Base-by-base conservation (phyloP, 2,329 filamentous ascomycete species). In the Rosellinia necatrix region DNA sequence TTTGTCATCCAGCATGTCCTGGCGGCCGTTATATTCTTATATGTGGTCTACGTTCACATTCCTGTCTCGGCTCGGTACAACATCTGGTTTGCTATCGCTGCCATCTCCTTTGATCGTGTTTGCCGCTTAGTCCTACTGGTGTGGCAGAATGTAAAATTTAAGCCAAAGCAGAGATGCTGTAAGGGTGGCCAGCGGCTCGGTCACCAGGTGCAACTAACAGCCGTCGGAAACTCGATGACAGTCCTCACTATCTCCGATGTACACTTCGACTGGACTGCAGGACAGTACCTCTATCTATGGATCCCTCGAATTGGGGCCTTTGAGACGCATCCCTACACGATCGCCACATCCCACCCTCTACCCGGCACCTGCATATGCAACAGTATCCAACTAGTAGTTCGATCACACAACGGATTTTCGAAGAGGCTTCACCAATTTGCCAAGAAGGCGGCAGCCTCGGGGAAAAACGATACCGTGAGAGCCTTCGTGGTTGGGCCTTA, bases 1-100 rank as follows among this genome's bases (percentile, higher is more conserved):
- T 91, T 90, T 67, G 81, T 90, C 13, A 63, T 84, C 3, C 88
- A 91, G 70, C 88, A 91, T 67, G 73, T 90, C 22, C 68, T 82
- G 13, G 81, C 84, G 3, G 85, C 85, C 53, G 76, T 81, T 25
- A 66, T 86, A 21, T 81, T 90, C 64, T 72, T 89, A 32, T 87
- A 82, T 73, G 75, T 88, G 35, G 70, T 89, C 8, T 84, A 86
- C 64, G 72, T 80, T 32, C 87, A 91, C 67, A 79, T 88, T 3
- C 87, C 87, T 1, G 65, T 66, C 6, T 79, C 81, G 43, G 81
- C 86, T 6, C 76, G 74, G 24, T 83, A 84, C 66, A 84, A 87
- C 51, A 72, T 90, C 32, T 90, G 86, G 86, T 82, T 88, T 61
- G 78, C 85, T 10, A 75, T 90, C 15, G 83, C 79, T 1, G 78